Evolutionary conservation across 2,329 filamentous ascomycete species (phyloP), one percentile per base, ranked within the genome.

Genomic region (Verticillium tricorpus): DNA sequence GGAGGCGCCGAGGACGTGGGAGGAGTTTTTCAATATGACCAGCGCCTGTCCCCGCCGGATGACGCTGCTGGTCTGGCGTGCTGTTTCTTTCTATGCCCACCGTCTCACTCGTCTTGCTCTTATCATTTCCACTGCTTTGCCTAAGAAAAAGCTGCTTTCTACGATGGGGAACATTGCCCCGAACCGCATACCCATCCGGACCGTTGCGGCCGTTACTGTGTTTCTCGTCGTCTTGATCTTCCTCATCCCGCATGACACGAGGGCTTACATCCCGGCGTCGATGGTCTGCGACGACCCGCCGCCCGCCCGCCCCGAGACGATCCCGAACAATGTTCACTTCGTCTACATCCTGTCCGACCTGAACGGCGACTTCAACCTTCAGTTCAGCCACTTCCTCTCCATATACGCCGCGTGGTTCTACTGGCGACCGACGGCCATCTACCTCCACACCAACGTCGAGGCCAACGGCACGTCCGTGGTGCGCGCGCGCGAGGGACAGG

Each of bases 371-470:
- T 65, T 72, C 37, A 14, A 34, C 3, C 65, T 73, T 37, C 56
- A 66, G 4, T 70, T 72, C 58, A 67, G 63, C 58, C 67, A 71
- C 31, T 69, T 63, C 57, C 65, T 72, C 1, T 66, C 67, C 40
- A 57, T 71, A 7, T 72, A 69, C 58, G 63, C 68, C 0, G 64
- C 66, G 0, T 66, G 64, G 60, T 39, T 62, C 34, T 64, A 63
- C 62, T 68, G 64, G 65, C 57, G 61, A 2, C 71, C 70, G 1
- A 60, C 65, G 7, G 58, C 31, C 22, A 70, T 72, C 45, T 70
- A 68, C 58, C 65, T 72, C 0, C 68, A 71, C 61, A 73, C 69
- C 39, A 70, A 73, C 54, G 69, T 63, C 14, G 39, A 57, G 1
- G 68, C 65, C 11, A 39, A 60, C 3, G 55, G 62, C 37, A 45